Evolutionary conservation across 2,329 filamentous ascomycete genomes (phyloP).

Genomic region (Coccinonectria pachysandricola): DNA sequence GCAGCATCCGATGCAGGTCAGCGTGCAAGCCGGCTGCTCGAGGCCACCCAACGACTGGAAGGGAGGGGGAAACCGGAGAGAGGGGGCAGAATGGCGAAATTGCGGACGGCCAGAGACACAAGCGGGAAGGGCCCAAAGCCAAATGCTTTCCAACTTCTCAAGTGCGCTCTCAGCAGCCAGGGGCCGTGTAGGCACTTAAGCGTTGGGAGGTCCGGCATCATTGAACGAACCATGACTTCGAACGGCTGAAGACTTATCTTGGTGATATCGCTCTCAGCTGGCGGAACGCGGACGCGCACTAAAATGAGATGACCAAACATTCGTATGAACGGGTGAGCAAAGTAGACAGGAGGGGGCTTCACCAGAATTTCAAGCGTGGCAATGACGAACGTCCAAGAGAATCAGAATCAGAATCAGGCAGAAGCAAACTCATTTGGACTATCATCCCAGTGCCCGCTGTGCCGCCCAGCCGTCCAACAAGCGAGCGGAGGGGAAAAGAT

Average conservation of each 20-base stretch:
- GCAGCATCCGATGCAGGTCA: constrained; percentile 12
- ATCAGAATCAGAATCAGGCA: constrained; percentile 14
- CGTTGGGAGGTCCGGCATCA: constrained; percentile 13
- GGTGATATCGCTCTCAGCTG: constrained; percentile 7
- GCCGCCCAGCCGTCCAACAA: too few species aligned
- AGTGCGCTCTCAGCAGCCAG: too few species aligned
- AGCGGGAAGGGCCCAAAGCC: constrained; percentile 10
- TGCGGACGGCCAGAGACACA: constrained; percentile 16
- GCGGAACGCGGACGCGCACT: constrained; percentile 6
- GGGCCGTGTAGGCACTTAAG: constrained; percentile 9
- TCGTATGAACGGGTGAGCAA: constrained; percentile 18
- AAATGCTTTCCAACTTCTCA: too few species aligned
- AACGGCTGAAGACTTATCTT: too few species aligned
- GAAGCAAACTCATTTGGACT: constrained; percentile 9
- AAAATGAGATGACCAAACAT: constrained; percentile 3
- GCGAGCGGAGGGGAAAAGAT: too few species aligned
- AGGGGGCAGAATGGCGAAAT: constrained; percentile 14
- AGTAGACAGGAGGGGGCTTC: constrained; percentile 18
- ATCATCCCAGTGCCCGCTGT: too few species aligned
- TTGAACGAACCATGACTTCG: too few species aligned
- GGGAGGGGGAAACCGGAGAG: constrained; percentile 4
- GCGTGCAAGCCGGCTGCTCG: constrained; percentile 6
- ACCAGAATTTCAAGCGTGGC: constrained; percentile 21
- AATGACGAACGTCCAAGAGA: constrained; percentile 12
- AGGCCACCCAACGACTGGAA: constrained; percentile 8